phyloP scores from a whole-genome alignment of 2,329 filamentous ascomycete genomes.

The Trichophyton rubrum region DNA sequence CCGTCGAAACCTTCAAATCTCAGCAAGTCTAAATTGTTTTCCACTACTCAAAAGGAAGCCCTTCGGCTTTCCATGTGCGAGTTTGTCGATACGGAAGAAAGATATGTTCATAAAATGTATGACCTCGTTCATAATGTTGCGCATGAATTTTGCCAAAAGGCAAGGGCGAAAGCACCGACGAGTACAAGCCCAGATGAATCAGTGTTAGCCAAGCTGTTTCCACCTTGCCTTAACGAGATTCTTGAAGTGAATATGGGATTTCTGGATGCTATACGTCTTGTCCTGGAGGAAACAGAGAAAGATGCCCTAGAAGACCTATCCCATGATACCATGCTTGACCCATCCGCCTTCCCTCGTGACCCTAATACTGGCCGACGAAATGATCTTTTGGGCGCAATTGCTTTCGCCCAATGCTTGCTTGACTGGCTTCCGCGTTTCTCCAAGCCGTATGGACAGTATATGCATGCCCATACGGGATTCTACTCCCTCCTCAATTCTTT shows the following conservation, averaged over 20 bases:
- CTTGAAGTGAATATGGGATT: constrained; percentile 72
- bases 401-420: constrained; percentile 67
- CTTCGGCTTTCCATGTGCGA: constrained; percentile 82
- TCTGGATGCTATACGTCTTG: constrained; percentile 57
- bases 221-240: constrained; percentile 66
- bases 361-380: constrained; percentile 35
- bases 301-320: constrained; percentile 68
- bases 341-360: constrained; percentile 36
- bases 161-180: constrained; percentile 43
- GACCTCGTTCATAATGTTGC: constrained; percentile 73
- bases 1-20: constrained; percentile 75
- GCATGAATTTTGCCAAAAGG: constrained; percentile 62
- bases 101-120: constrained; percentile 79
- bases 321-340: constrained; percentile 37
- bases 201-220: constrained; percentile 67
- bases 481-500: constrained; percentile 68
- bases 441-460: constrained; percentile 84
- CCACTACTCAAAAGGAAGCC: constrained; percentile 68
- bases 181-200: constrained; percentile 61
- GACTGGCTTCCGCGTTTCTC: constrained; percentile 92
- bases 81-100: constrained; percentile 82
- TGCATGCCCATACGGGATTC: constrained; percentile 78
- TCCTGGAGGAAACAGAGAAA: constrained; percentile 74
- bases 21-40: constrained; percentile 65
- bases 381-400: constrained; percentile 65